Base-by-base conservation (phyloP, 805 yeast genomes). In the Kluyveromyces aestuarii region DNA sequence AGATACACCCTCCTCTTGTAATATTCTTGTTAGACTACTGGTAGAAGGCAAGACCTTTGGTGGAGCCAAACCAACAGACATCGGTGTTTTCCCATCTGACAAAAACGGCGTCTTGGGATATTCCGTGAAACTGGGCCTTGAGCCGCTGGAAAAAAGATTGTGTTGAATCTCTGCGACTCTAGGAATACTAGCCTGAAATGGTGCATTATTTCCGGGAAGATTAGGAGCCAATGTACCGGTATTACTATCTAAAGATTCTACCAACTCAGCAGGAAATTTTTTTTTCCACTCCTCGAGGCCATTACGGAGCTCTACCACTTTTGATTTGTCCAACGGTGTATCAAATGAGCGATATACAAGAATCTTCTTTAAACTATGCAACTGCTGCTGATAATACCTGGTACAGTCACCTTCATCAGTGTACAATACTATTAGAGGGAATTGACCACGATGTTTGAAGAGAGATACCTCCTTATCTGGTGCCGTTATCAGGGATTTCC, bases 351-450 rank as follows among this genome's bases (percentile, higher is more conserved):
- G 53, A 35, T 52, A 59, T 39, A 58, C 19, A 17, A 64, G 47
- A 16, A 63, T 49, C 18, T 61, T 58, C 30, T 59, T 46, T 5
- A 64, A 46, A 8, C 49, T 50, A 11, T 50, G 48, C 45, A 58
- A 60, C 47, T 59, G 60, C 42, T 57, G 57, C 8, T 49, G 44
- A 44, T 55, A 54, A 37, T 56, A 52, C n/a, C 54, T 51, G 4
- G 57, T 52, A 27, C 48, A 44, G 18, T 48, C 54, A 13, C 44
- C 49, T 10, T 54, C 59, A 43, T 50, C 51, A 1, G 67, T 59
- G 50, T 87, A 81, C 1, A 86, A 55, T 2, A 90, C 81, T 1
- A 91, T 71, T 41, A 80, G 66, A 44, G 83, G 87, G 60, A 75
- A 88, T 11, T 60, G 55, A 48, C 72, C 64, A 53, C 96, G 67